phyloP scores from a whole-genome alignment of 805 yeast genomes.

The Ogataea degrootiae region DNA sequence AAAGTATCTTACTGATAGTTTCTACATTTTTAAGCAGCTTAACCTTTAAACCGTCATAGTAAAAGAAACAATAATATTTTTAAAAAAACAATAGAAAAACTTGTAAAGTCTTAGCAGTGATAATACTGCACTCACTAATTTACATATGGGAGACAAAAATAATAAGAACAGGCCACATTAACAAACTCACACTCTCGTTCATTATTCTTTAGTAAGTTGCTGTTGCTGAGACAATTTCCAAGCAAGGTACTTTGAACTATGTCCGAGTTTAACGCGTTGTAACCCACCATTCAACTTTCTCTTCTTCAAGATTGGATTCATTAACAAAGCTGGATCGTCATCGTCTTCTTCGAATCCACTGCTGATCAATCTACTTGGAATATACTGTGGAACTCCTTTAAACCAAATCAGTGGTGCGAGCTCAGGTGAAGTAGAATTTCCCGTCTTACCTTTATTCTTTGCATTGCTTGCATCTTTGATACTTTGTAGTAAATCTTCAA shows the following conservation, averaged over 20 bases:
- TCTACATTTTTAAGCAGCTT: no score
- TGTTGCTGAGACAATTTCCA: conserved; percentile 35
- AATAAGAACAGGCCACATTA: no score
- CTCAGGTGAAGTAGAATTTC: conserved; percentile 1
- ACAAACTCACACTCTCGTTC: no score
- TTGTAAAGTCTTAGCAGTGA: no score
- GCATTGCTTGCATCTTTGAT: conserved; percentile 3
- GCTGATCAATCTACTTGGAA: conserved; percentile 35
- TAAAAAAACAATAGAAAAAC: no score
- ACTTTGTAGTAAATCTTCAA: conserved; percentile 12
- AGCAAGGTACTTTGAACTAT: conserved; percentile 69
- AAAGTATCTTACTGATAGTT: no score
- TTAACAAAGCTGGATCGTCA: conserved; percentile 5
- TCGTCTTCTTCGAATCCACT: conserved; percentile 15
- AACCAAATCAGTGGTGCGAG: conserved; percentile 53
- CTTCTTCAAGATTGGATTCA: conserved; percentile 18
- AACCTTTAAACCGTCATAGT: no score
- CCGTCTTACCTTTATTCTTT: conserved; percentile 1
- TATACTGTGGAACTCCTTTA: conserved; percentile 57
- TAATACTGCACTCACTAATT: no score
- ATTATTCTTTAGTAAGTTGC: no score
- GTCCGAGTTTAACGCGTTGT: conserved; percentile 49
- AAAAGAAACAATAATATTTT: no score
- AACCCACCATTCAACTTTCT: conserved; percentile 17
- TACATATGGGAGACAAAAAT: no score